Percentiles rank a stretch among this genome's conserved stretches.
These are phyloP conservation scores for Cokeromyces recurvatus DNA, from an alignment of 371 early-diverging fungal genomes.

Conservation along the genomic window DNA sequence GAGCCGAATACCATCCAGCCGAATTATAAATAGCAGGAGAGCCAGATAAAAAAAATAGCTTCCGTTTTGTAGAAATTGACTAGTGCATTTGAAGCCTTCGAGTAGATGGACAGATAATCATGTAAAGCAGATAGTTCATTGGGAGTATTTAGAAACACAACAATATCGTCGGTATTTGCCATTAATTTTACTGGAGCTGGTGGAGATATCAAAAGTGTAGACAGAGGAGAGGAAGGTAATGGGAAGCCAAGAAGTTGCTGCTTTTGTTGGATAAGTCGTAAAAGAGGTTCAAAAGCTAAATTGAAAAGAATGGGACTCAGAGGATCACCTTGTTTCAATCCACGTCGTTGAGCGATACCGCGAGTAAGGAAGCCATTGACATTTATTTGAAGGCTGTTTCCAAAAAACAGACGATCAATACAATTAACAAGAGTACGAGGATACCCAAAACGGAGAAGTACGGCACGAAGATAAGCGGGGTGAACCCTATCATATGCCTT, in stretches of 20 bases:
- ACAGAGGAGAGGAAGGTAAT: neutral
- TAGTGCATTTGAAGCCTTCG: constrained; percentile 13
- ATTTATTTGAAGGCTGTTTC: neutral
- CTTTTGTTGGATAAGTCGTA: neutral
- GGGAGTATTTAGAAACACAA: constrained; percentile 4
- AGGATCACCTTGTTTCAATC: constrained; percentile 15
- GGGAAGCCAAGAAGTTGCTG: neutral
- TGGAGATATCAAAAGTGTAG: neutral
- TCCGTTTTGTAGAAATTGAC: constrained; percentile 18
- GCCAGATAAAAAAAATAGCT: constrained; percentile 18
- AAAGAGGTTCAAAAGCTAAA: too few species aligned
- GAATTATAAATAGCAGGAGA: neutral
- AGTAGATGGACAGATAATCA: constrained; percentile 4
- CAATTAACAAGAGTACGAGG: neutral
- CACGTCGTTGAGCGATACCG: neutral
- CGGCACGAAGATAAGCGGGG: constrained; percentile 1
- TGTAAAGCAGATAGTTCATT: constrained; percentile 3
- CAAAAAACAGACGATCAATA: constrained; percentile 1
- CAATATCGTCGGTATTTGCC: constrained; percentile 9
- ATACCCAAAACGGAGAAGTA: neutral
- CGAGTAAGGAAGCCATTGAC: constrained; percentile 4
- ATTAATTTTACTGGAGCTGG: constrained; percentile 6
- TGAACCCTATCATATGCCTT: too few species aligned
- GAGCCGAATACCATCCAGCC: neutral
- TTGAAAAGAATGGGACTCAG: constrained; percentile 15